Evolutionary conservation across 345 rosid genomes (phyloP).

Genomic region (Salix koriyanagi): DNA sequence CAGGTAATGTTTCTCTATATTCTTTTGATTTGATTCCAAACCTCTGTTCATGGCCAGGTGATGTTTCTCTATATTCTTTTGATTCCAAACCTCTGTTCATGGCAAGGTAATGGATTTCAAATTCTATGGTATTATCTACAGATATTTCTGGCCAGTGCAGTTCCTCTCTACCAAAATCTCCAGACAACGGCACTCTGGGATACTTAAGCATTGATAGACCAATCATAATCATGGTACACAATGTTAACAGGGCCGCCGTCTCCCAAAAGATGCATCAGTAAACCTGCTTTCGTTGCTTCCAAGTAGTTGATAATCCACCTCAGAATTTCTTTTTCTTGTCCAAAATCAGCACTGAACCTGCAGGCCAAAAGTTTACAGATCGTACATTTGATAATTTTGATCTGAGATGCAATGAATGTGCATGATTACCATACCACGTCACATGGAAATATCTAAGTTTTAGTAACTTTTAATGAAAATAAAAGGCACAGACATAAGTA

Average conservation of each 20-base stretch:
- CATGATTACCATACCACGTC: not conserved
- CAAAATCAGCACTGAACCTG: slow-evolving; percentile 76
- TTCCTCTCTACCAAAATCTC: not conserved
- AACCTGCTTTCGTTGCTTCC: slow-evolving; percentile 68
- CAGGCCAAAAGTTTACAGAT: not conserved
- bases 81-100: not conserved
- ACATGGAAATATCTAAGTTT: not conserved
- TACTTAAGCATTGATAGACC: slow-evolving; percentile 57
- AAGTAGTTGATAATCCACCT: slow-evolving; percentile 68
- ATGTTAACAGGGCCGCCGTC: slow-evolving; percentile 63
- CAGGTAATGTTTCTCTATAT: not conserved
- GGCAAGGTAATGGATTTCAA: not conserved
- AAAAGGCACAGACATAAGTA: not conserved
- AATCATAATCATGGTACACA: slow-evolving; percentile 67
- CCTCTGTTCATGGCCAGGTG: not conserved
- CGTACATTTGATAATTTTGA: not conserved
- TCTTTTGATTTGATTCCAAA: not conserved
- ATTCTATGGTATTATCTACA: slow-evolving; percentile 7
- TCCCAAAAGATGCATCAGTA: slow-evolving; percentile 61
- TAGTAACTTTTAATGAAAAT: not conserved
- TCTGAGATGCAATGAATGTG: not conserved
- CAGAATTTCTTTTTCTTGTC: slow-evolving; percentile 57
- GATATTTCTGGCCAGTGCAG: not conserved
- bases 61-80: not conserved
- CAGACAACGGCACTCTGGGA: not conserved